Evolutionary conservation across 768 basidiomycete species (phyloP).

Genomic region (Cystobasidium onofrii): DNA sequence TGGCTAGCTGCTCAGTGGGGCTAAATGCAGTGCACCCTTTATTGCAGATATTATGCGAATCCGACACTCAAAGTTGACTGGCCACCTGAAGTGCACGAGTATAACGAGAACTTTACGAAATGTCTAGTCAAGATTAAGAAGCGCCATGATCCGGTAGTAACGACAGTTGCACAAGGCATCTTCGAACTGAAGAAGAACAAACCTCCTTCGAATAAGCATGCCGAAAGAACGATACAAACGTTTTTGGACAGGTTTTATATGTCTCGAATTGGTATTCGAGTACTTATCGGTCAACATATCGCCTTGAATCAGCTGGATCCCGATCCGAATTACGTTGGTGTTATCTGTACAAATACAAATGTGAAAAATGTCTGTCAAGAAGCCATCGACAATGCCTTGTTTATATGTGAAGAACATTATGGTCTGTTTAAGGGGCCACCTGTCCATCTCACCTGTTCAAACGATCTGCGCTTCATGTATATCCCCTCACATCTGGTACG

Average conservation of each 20-base stretch:
- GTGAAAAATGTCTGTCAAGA: conserved; percentile 97
- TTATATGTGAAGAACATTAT: conserved; percentile 79
- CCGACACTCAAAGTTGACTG: conserved; percentile 59
- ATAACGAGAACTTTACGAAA: conserved; percentile 84
- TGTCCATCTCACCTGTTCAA: conserved; percentile 89
- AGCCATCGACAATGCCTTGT: conserved; percentile 89
- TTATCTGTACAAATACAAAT: conserved; percentile 93
- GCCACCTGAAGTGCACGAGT: conserved; percentile 89
- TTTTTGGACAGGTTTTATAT: conserved; percentile 98
- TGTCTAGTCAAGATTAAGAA: conserved; percentile 79
- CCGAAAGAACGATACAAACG: conserved; percentile 79
- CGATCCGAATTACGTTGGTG: conserved; percentile 83
- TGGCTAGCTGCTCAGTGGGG: background rate
- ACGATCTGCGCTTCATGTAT: conserved; percentile 77
- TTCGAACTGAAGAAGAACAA: conserved; percentile 83
- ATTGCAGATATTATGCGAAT: conserved; percentile 71
- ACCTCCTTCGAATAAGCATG: conserved; percentile 47
- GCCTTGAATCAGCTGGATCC: conserved; percentile 78
- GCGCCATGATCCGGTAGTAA: conserved; percentile 93
- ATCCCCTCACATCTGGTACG: conserved; percentile 77
- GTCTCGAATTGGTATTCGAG: conserved; percentile 89
- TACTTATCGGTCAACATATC: conserved; percentile 73
- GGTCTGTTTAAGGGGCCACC: conserved; percentile 93
- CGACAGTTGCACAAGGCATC: conserved; percentile 88
- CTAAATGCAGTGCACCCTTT: too few relatives aligned